Conservation (phyloP, 192 early-diverging fungal species). For the Podila verticillata region DNA sequence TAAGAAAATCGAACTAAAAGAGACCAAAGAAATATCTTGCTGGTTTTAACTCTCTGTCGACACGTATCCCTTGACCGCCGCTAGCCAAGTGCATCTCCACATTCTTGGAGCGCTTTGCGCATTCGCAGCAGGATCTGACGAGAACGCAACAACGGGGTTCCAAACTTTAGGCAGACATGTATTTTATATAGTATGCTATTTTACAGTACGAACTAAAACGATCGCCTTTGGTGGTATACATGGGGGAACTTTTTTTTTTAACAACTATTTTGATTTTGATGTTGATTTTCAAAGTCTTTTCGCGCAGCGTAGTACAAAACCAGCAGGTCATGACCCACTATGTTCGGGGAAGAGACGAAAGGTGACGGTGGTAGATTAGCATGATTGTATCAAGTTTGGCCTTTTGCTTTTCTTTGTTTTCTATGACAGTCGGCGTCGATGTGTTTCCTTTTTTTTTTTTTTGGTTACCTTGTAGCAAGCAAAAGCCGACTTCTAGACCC, state of each 20-base stretch:
- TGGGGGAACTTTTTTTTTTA: too few species aligned
- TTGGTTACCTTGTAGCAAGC: slow-evolving; percentile 30
- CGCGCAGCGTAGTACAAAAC: slow-evolving; percentile 40
- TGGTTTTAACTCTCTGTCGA: too few species aligned
- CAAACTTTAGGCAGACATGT: too few species aligned
- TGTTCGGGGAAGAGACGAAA: too few species aligned
- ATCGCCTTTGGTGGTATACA: too few species aligned
- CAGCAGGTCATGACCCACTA: slow-evolving; percentile 32
- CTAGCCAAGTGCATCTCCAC: neutral
- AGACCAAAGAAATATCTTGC: neutral
- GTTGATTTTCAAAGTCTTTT: slow-evolving; percentile 15
- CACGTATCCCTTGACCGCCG: too few species aligned
- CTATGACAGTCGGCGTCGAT: too few species aligned
- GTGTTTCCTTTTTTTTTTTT: too few species aligned
- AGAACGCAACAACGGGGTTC: too few species aligned
- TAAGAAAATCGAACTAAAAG: neutral
- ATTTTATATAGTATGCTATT: too few species aligned
- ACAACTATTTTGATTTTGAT: neutral
- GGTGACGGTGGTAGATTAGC: neutral
- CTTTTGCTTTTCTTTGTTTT: neutral
- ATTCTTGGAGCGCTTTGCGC: neutral
- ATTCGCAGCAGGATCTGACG: too few species aligned
- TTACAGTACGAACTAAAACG: too few species aligned
- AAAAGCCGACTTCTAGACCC: slow-evolving; percentile 30
- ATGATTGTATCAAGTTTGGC: neutral